Percentiles rank a stretch among this genome's conserved stretches.
phyloP scores from a whole-genome alignment of 129 eudicot species.

The Smallanthus sonchifolius region DNA sequence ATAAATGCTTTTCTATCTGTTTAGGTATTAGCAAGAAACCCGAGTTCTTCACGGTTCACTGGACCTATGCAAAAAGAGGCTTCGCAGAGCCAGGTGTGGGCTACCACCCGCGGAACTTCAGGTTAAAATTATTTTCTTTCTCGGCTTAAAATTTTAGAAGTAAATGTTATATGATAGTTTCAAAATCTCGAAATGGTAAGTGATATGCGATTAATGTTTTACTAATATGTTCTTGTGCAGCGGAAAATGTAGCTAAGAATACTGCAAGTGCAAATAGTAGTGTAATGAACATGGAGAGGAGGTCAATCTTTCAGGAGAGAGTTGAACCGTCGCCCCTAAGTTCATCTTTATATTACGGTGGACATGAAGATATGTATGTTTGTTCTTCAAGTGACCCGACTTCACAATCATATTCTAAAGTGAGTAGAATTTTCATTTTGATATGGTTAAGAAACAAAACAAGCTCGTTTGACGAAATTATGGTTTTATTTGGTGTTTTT shows the following conservation, averaged over 20 bases:
- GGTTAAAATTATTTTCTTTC: constrained; percentile 27
- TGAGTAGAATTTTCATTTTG: constrained; percentile 19
- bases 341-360: constrained; percentile 63
- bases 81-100: constrained; percentile 37
- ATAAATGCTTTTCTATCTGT: not conserved
- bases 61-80: constrained; percentile 31
- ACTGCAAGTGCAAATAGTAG: constrained; percentile 24
- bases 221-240: constrained; percentile 13
- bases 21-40: constrained; percentile 38
- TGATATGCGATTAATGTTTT: not conserved
- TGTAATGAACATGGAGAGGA: constrained; percentile 36
- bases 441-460: not conserved
- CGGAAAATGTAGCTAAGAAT: constrained; percentile 36
- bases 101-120: constrained; percentile 39
- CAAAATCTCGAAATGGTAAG: not conserved
- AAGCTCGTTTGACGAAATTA: not conserved
- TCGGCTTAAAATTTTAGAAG: not conserved
- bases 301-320: constrained; percentile 46
- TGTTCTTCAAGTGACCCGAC: constrained; percentile 42
- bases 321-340: constrained; percentile 49
- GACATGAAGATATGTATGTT: constrained; percentile 65
- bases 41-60: constrained; percentile 21
- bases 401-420: constrained; percentile 29
- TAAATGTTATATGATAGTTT: not conserved
- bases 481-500: constrained; percentile 7